Conservation (phyloP, 768 basidiomycete species). For the Sistotremastrum suecicum region DNA sequence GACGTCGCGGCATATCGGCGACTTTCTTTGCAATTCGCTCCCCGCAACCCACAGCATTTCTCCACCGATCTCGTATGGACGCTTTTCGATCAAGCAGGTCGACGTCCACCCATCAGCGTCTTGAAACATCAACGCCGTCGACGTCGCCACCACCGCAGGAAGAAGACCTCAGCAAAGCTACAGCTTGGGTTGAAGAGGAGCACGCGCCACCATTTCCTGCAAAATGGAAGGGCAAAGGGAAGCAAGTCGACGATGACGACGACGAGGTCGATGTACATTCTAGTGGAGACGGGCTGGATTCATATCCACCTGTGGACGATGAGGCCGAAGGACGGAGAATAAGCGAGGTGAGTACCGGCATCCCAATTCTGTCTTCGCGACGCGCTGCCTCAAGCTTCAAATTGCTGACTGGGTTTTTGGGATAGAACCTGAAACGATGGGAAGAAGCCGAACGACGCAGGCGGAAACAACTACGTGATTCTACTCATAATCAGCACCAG, state of each 20-base stretch:
- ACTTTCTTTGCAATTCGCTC: not conserved
- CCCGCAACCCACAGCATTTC: not conserved
- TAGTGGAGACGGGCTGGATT: constrained; percentile 14
- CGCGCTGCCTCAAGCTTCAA: too few species aligned
- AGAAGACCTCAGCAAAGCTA: constrained; percentile 24
- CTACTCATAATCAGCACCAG: constrained; percentile 14
- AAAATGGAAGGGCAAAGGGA: constrained; percentile 9
- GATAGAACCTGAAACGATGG: constrained; percentile 64
- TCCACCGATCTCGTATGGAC: not conserved
- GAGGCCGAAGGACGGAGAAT: constrained; percentile 56
- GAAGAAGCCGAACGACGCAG: constrained; percentile 64
- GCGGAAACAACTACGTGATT: constrained; percentile 58
- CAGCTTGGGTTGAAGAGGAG: not conserved
- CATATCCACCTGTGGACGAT: constrained; percentile 56
- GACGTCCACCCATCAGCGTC: not conserved
- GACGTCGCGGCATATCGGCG: not conserved
- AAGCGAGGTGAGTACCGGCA: constrained; percentile 42
- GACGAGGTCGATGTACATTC: constrained; percentile 16
- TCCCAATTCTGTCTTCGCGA: constrained; percentile 2
- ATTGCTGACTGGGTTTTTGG: not conserved
- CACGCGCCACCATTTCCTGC: too few species aligned
- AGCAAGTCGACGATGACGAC: constrained; percentile 16
- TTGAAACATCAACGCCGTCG: constrained; percentile 18
- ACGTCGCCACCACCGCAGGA: constrained; percentile 25
- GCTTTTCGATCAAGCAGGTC: not conserved